Evolutionary conservation across 352 stramenopile genomes (phyloP).

Genomic region (Hyaloperonospora brassicae): DNA sequence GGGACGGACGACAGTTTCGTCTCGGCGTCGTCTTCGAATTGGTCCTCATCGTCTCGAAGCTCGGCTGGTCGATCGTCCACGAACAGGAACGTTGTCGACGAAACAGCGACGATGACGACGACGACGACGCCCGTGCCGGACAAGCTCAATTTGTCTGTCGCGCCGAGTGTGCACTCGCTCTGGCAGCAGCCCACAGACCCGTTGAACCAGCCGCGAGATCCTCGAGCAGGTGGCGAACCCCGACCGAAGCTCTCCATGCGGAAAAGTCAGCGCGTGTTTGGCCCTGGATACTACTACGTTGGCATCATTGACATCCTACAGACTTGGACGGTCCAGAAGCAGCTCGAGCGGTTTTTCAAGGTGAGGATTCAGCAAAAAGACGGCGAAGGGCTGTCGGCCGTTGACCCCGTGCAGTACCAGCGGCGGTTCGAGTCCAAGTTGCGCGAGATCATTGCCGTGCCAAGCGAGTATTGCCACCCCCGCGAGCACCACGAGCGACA

Average conservation of each 20-base stretch:
- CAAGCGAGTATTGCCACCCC: constrained; percentile 41
- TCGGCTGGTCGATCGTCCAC: constrained; percentile 11
- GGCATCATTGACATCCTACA: constrained; percentile 89
- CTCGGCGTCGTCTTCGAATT: constrained; percentile 26
- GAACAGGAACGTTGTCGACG: constrained; percentile 13
- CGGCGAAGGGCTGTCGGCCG: constrained; percentile 70
- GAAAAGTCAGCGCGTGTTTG: constrained; percentile 72
- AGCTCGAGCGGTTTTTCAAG: constrained; percentile 78
- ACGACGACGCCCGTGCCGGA: constrained; percentile 4
- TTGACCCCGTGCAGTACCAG: constrained; percentile 70
- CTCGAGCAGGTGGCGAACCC: constrained; percentile 12
- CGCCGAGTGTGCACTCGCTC: constrained; percentile 31
- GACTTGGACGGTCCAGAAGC: constrained; percentile 81
- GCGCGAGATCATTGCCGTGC: constrained; percentile 70
- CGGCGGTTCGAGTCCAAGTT: constrained; percentile 77
- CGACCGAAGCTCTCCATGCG: constrained; percentile 45
- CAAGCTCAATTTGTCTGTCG: constrained; percentile 10
- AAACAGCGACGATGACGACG: neutral
- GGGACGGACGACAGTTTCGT: constrained; percentile 40
- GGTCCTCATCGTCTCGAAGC: constrained; percentile 17
- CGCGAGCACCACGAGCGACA: constrained; percentile 5
- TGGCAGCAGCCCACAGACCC: constrained; percentile 16
- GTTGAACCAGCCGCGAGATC: constrained; percentile 20
- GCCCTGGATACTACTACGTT: constrained; percentile 83
- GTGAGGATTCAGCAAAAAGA: constrained; percentile 62